A percentile compares a stretch with the other conserved stretches of the same genome.
Evolutionary conservation across 1,284 basidiomycete species (phyloP).

Genomic region (Microbotryum silenes-acaulis): DNA sequence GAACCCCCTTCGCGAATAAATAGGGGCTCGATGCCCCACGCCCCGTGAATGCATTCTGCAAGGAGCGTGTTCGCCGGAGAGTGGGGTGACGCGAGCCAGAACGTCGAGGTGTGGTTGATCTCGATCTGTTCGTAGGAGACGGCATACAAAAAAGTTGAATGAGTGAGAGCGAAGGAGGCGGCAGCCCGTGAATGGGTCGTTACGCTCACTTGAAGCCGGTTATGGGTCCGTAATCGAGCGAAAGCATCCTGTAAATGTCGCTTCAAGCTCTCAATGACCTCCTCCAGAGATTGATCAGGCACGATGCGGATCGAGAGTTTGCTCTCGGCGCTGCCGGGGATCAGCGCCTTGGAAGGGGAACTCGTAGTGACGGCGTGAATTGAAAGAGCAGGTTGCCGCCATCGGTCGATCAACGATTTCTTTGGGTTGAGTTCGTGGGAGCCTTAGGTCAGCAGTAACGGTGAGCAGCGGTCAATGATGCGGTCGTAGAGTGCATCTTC

Average conservation of each 20-base stretch:
- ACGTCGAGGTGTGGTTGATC: conserved; percentile 75
- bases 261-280: conserved; percentile 57
- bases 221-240: conserved; percentile 55
- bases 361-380: conserved; percentile 25
- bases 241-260: conserved; percentile 59
- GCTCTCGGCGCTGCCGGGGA: conserved; percentile 69
- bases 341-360: conserved; percentile 47
- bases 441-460: conserved; percentile 25
- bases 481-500: conserved; percentile 52
- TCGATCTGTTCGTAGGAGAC: conserved; percentile 50
- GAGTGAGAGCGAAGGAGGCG: background rate
- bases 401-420: conserved; percentile 31
- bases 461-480: conserved; percentile 54
- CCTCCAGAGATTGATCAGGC: conserved; percentile 77
- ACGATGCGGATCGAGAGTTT: conserved; percentile 70
- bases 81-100: conserved; percentile 74
- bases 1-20: conserved; percentile 84
- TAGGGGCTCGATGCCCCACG: conserved; percentile 54
- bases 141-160: background rate
- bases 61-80: conserved; percentile 26
- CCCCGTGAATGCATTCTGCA: conserved; percentile 16
- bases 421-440: conserved; percentile 31
- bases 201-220: conserved; percentile 55
- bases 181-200: too few relatives aligned
- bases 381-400: conserved; percentile 43